Conservation (phyloP, 495 filamentous ascomycete genomes). For the Penicillium fimorum region DNA sequence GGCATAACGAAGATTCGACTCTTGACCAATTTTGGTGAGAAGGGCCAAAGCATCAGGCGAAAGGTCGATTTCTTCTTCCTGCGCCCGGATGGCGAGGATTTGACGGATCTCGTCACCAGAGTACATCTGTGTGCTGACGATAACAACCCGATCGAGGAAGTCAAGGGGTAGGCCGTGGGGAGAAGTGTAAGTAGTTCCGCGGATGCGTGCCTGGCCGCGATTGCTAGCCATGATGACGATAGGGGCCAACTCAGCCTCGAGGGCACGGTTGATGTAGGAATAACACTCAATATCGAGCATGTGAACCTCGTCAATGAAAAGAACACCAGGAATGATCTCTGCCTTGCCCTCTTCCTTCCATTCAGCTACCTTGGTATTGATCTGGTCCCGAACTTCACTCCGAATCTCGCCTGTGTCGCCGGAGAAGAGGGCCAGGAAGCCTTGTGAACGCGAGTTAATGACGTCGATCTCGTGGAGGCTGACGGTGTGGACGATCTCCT, state of each 20-base stretch:
- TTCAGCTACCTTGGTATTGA: slow-evolving; percentile 95
- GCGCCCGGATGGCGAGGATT: slow-evolving; percentile 85
- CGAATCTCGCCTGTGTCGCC: slow-evolving; percentile 98
- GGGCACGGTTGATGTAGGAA: slow-evolving; percentile 94
- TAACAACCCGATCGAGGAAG: slow-evolving; percentile 93
- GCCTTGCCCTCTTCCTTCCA: slow-evolving; percentile 99
- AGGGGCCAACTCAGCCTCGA: slow-evolving; percentile 89
- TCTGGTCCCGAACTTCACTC: slow-evolving; percentile 95
- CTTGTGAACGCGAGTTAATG: slow-evolving; percentile 96
- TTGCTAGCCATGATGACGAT: slow-evolving; percentile 99
- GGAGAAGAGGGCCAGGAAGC: slow-evolving; percentile 93
- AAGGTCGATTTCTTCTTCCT: slow-evolving; percentile 93
- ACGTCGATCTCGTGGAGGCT: slow-evolving; percentile 98
- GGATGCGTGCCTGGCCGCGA: slow-evolving; percentile 84
- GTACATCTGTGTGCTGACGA: slow-evolving; percentile 95
- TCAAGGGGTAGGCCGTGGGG: slow-evolving; percentile 94
- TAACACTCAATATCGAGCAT: slow-evolving; percentile 99
- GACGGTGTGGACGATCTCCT: slow-evolving; percentile 95
- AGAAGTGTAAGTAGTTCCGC: slow-evolving; percentile 86
- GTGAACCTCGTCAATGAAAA: slow-evolving; percentile 99
- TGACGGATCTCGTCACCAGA: slow-evolving; percentile 79
- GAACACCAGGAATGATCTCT: slow-evolving; percentile 92
- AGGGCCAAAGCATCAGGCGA: slow-evolving; percentile 85
- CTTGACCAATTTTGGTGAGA: slow-evolving; percentile 91
- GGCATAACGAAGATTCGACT: slow-evolving; percentile 88